Evolutionary conservation across 768 basidiomycete genomes (phyloP).

Genomic region (Boletellus ananiceps): DNA sequence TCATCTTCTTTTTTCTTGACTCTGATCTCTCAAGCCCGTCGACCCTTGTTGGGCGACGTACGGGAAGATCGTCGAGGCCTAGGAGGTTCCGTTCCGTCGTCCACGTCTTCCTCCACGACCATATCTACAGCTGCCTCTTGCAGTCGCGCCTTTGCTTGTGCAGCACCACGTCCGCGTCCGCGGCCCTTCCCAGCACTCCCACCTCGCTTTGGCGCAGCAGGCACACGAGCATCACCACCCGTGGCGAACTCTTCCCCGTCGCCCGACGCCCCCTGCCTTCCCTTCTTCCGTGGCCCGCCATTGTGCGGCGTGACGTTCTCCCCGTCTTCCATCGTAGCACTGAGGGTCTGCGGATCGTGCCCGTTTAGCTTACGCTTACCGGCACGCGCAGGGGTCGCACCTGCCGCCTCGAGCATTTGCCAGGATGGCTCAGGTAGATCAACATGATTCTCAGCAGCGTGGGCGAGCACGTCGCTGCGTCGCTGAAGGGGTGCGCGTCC

Average conservation of each 20-base stretch:
- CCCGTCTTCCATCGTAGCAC: conserved; percentile 21
- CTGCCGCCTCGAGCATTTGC: conserved; percentile 46
- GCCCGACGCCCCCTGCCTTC: conserved; percentile 11
- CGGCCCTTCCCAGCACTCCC: neutral
- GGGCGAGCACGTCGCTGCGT: conserved; percentile 43
- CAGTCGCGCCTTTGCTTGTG: conserved; percentile 15
- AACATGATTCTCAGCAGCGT: conserved; percentile 39
- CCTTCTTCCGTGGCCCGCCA: conserved; percentile 23
- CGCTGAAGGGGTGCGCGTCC: conserved; percentile 37
- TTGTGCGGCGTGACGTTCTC: conserved; percentile 6
- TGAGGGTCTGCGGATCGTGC: conserved; percentile 24
- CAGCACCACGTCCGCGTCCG: conserved; percentile 18
- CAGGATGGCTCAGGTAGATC: conserved; percentile 49
- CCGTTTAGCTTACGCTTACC: conserved; percentile 37
- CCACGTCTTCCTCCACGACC: conserved; percentile 26
- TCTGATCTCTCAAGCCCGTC: conserved; percentile 7
- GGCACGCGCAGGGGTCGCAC: conserved; percentile 23
- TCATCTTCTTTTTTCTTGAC: neutral
- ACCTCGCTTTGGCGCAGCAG: conserved; percentile 14
- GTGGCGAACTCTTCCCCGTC: conserved; percentile 17
- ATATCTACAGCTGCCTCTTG: conserved; percentile 26
- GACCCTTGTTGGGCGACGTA: conserved; percentile 31
- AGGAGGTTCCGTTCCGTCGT: conserved; percentile 23
- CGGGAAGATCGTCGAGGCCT: conserved; percentile 34
- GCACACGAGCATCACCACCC: conserved; percentile 6